A percentile compares a stretch with the other conserved stretches of the same genome.
phyloP scores from a whole-genome alignment of 768 basidiomycete genomes.

The Nevesoporus exiguus region DNA sequence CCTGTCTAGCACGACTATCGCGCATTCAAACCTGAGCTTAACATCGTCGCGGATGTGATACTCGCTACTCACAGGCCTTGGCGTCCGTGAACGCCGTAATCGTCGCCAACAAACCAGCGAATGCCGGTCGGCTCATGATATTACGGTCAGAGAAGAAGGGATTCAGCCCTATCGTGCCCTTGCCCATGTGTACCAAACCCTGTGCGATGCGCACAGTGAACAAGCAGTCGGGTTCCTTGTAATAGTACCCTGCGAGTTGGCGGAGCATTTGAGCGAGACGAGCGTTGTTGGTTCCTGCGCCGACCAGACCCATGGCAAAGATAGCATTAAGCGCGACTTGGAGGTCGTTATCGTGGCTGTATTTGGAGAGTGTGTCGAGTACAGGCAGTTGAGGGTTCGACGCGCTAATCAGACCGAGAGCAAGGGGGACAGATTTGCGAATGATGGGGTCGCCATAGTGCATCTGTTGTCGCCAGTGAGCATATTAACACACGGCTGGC shows the following conservation, averaged over 20 bases:
- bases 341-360: constrained; percentile 99
- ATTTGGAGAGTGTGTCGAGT: constrained; percentile 96
- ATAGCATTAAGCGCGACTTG: constrained; percentile 94
- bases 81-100: constrained; percentile 92
- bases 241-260: constrained; percentile 95
- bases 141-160: constrained; percentile 94
- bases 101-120: constrained; percentile 86
- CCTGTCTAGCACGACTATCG: constrained; percentile 86
- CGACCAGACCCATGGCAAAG: constrained; percentile 97
- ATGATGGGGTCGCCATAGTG: constrained; percentile 94
- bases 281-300: constrained; percentile 98
- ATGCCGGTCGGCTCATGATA: constrained; percentile 84
- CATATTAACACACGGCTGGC: neutral
- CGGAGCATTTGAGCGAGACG: constrained; percentile 96
- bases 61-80: constrained; percentile 72
- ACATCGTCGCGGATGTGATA: neutral
- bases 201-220: constrained; percentile 96
- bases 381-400: constrained; percentile 95
- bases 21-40: neutral
- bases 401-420: constrained; percentile 89
- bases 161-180: constrained; percentile 46
- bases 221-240: constrained; percentile 94
- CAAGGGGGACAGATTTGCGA: constrained; percentile 89
- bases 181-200: constrained; percentile 84
- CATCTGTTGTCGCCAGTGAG: constrained; percentile 62